phyloP scores from a whole-genome alignment of 2,329 filamentous ascomycete species.

The Clonostachys byssicola region DNA sequence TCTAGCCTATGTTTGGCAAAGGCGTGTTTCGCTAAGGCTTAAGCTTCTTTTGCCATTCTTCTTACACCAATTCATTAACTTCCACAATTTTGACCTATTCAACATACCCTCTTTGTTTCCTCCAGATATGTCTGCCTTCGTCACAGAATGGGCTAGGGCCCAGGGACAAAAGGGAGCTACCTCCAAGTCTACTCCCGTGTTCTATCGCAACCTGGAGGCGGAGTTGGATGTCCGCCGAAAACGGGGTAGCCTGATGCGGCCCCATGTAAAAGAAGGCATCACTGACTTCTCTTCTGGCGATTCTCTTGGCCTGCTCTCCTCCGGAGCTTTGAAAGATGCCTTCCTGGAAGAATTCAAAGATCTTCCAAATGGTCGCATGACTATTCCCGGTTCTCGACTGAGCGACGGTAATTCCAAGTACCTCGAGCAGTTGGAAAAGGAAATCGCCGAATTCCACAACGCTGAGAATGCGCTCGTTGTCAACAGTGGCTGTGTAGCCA shows the following conservation, averaged over 20 bases:
- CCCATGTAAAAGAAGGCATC: too few relatives aligned
- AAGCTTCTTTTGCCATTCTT: too few relatives aligned
- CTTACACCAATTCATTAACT: not conserved
- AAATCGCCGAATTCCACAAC: slow-evolving; percentile 59
- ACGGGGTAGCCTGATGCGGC: slow-evolving; percentile 8
- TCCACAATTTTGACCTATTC: not conserved
- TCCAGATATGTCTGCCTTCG: not conserved
- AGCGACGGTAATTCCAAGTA: slow-evolving; percentile 62
- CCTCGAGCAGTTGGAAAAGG: slow-evolving; percentile 43
- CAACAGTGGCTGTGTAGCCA: slow-evolving; percentile 53
- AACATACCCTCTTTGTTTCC: not conserved
- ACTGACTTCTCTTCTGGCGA: slow-evolving; percentile 64
- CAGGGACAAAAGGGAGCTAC: not conserved
- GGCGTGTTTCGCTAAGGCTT: too few relatives aligned
- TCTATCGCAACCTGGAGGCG: slow-evolving; percentile 19
- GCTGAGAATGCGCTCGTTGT: slow-evolving; percentile 55
- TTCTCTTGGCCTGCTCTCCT: slow-evolving; percentile 54
- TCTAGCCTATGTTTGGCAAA: too few relatives aligned
- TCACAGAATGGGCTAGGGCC: not conserved
- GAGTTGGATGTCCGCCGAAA: slow-evolving; percentile 17
- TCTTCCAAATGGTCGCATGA: slow-evolving; percentile 26
- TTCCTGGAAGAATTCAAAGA: slow-evolving; percentile 44
- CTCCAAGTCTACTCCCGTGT: not conserved
- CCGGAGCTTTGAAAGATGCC: slow-evolving; percentile 33
- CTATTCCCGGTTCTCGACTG: slow-evolving; percentile 56